Evolutionary conservation across 495 filamentous ascomycete genomes (phyloP).

Genomic region (Oleoguttula mirabilis): DNA sequence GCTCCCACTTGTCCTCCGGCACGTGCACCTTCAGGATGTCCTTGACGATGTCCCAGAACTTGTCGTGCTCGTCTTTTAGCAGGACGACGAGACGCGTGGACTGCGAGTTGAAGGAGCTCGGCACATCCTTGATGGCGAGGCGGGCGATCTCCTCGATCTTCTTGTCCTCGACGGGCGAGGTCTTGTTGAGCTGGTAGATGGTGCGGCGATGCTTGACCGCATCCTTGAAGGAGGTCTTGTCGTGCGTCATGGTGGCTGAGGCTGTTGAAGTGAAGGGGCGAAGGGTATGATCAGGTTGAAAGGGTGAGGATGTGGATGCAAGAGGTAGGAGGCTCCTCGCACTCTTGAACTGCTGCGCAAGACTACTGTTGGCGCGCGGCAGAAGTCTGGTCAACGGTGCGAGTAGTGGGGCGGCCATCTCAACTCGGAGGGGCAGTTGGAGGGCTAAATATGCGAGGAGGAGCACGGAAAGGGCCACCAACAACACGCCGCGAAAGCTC

Average conservation of each 20-base stretch:
- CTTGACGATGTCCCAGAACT: constrained; percentile 48
- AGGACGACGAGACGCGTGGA: constrained; percentile 49
- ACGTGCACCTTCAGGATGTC: constrained; percentile 46
- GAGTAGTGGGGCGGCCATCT: no score
- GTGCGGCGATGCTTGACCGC: constrained; percentile 38
- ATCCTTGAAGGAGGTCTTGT: constrained; percentile 16
- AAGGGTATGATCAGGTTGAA: no score
- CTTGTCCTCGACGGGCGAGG: constrained; percentile 38
- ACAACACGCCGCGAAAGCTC: no score
- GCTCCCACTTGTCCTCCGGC: constrained; percentile 39
- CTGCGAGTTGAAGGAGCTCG: constrained; percentile 56
- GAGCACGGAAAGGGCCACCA: no score
- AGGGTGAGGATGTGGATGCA: no score
- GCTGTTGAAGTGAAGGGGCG: constrained; percentile 7
- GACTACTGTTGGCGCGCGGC: no score
- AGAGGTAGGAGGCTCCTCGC: no score
- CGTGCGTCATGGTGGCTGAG: constrained; percentile 3
- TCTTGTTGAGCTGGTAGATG: constrained; percentile 47
- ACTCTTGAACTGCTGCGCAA: no score
- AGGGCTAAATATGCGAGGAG: no score
- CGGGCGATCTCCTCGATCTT: constrained; percentile 46
- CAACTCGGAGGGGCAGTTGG: no score
- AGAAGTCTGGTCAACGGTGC: no score
- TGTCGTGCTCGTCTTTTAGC: constrained; percentile 50
- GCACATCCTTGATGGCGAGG: constrained; percentile 41